Conservation (phyloP, 768 basidiomycete genomes). For the Lactarius akahatsu region DNA sequence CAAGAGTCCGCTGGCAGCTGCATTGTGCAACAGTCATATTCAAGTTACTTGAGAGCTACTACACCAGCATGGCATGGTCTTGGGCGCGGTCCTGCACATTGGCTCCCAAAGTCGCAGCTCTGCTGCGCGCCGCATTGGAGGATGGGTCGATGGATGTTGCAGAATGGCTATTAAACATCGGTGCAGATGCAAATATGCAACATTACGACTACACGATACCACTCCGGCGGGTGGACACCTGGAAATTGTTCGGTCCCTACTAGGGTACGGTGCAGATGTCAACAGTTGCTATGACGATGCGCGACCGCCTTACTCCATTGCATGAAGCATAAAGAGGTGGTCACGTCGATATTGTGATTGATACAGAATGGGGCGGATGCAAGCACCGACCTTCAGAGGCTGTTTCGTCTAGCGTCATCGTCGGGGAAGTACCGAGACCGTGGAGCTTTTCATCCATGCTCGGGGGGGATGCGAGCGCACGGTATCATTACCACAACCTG, state of each 20-base stretch:
- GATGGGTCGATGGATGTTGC: background rate
- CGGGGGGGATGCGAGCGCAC: too few relatives aligned
- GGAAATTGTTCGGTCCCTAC: background rate
- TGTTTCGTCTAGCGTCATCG: too few relatives aligned
- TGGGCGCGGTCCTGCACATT: background rate
- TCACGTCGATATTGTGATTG: background rate
- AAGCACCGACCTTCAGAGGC: too few relatives aligned
- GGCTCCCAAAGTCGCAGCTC: background rate
- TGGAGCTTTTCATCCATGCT: too few relatives aligned
- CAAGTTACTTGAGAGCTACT: background rate
- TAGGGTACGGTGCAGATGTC: background rate
- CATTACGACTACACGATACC: background rate
- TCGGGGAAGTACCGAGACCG: too few relatives aligned
- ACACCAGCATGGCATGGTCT: background rate
- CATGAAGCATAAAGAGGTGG: background rate
- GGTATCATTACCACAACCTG: accelerated
- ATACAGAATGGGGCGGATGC: background rate
- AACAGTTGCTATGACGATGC: background rate
- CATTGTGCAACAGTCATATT: background rate
- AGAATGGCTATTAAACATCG: background rate
- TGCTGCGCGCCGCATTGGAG: background rate
- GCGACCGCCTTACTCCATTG: background rate
- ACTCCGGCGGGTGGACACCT: background rate
- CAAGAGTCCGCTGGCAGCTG: background rate
- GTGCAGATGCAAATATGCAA: background rate